These are phyloP conservation scores for Russula earlei DNA, from an alignment of 768 basidiomycete genomes.

Conservation along the genomic window DNA sequence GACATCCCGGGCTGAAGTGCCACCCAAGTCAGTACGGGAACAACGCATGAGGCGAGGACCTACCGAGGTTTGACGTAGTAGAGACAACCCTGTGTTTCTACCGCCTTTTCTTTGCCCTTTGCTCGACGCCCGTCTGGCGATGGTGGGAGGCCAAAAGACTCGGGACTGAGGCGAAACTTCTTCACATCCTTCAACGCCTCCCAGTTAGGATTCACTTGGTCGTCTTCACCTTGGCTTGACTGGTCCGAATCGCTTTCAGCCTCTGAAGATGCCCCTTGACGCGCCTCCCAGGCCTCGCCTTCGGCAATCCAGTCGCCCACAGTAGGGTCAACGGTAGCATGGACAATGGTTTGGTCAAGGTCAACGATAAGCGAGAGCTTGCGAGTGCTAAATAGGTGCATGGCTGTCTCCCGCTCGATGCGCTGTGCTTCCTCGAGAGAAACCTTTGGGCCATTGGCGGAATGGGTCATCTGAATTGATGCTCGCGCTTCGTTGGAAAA, in stretches of 20 bases:
- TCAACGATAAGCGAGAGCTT: conserved; percentile 95
- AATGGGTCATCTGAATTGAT: conserved; percentile 90
- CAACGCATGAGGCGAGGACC: conserved; percentile 22
- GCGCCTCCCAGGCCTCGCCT: conserved; percentile 70
- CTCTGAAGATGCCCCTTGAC: conserved; percentile 32
- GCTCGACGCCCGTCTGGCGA: conserved; percentile 31
- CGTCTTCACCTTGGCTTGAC: conserved; percentile 25
- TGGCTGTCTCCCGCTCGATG: conserved; percentile 75
- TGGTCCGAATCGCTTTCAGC: conserved; percentile 33
- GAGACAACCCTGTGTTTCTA: conserved; percentile 78
- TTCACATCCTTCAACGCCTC: conserved; percentile 84
- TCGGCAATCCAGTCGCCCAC: conserved; percentile 95
- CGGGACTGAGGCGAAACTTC: conserved; percentile 81
- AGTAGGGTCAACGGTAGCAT: conserved; percentile 97
- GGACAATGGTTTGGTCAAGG: conserved; percentile 97
- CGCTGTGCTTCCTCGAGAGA: conserved; percentile 87
- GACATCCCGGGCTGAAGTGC: conserved; percentile 62
- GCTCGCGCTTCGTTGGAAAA: conserved; percentile 82
- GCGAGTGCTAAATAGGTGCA: conserved; percentile 61
- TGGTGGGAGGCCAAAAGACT: conserved; percentile 44
- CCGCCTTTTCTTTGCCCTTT: conserved; percentile 53
- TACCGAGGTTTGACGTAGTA: conserved; percentile 98
- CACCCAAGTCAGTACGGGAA: conserved; percentile 12
- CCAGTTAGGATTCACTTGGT: conserved; percentile 84
- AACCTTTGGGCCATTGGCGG: conserved; percentile 82